Conservation (phyloP, 441 rosid genomes). For the Geranium incanum region DNA sequence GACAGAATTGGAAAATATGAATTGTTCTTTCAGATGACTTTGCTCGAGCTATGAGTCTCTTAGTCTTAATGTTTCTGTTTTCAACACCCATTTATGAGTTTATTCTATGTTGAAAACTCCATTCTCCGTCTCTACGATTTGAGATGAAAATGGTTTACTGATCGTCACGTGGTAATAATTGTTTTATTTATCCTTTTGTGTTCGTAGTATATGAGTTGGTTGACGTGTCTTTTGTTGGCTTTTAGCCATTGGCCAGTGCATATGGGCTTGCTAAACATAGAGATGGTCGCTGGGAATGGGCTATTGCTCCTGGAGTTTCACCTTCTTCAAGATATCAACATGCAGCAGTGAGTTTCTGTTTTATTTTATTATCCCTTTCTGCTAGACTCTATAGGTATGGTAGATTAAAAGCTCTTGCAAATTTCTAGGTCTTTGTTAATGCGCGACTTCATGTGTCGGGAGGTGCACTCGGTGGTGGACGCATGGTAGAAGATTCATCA, state of each 20-base stretch:
- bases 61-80: not conserved
- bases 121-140: not conserved
- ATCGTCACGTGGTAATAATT: not conserved
- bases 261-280: slow-evolving; percentile 98
- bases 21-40: not conserved
- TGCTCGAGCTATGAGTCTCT: not conserved
- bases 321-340: slow-evolving; percentile 99
- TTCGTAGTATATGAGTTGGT: not conserved
- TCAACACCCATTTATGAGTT: not conserved
- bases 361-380: slow-evolving; percentile 8
- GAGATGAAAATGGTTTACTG: not conserved
- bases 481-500: slow-evolving; percentile 98
- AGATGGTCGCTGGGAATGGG: slow-evolving; percentile 99
- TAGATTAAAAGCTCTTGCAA: slow-evolving; percentile 14
- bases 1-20: not conserved
- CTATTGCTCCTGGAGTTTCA: slow-evolving; percentile 97
- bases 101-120: not conserved
- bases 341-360: slow-evolving; percentile 72
- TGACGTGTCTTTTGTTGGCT: slow-evolving; percentile 18
- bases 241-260: slow-evolving; percentile 89
- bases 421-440: slow-evolving; percentile 81
- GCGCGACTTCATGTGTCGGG: slow-evolving; percentile 98
- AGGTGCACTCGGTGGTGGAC: slow-evolving; percentile 99
- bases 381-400: slow-evolving; percentile 8
- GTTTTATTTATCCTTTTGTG: not conserved